A percentile compares a stretch with the other conserved stretches of the same genome.
phyloP scores from a whole-genome alignment of 2,329 filamentous ascomycete genomes.

The Botrytis tulipae region DNA sequence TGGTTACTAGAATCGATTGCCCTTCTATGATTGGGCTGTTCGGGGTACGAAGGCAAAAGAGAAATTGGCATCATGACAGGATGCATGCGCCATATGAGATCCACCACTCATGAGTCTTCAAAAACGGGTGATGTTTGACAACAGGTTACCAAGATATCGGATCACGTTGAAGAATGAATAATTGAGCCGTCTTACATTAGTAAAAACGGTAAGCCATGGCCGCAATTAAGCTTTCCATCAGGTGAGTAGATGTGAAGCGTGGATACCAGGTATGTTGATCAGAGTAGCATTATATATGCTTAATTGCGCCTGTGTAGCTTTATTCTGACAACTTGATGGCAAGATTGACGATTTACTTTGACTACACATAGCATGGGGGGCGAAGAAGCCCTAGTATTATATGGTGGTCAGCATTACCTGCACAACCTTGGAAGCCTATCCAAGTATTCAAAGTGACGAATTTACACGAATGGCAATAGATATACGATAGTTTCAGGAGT shows the following conservation, averaged over 20 bases:
- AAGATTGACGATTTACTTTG: not conserved
- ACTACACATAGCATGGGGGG: not conserved
- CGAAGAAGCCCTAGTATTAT: not conserved
- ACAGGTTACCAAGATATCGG: not conserved
- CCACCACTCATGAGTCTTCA: not conserved
- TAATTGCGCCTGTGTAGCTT: not conserved
- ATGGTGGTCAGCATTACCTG: conserved; percentile 12
- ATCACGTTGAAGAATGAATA: not conserved
- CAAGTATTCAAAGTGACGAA: not conserved
- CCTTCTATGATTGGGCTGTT: not conserved
- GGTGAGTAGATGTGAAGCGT: not conserved
- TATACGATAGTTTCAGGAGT: not conserved
- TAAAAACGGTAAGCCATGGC: not conserved
- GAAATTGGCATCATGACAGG: not conserved
- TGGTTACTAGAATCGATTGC: not conserved
- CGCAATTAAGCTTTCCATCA: not conserved
- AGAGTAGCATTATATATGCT: not conserved
- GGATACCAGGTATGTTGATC: not conserved
- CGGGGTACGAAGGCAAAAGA: not conserved
- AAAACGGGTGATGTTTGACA: not conserved
- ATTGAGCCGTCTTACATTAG: not conserved
- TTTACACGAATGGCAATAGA: not conserved
- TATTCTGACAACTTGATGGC: conserved; percentile 6
- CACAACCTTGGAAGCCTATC: not conserved
- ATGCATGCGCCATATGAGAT: not conserved